Percentiles rank a stretch among this genome's conserved stretches.
These are phyloP conservation scores for Starmera pachycereana DNA, from an alignment of 805 yeast genomes.

Conservation along the genomic window DNA sequence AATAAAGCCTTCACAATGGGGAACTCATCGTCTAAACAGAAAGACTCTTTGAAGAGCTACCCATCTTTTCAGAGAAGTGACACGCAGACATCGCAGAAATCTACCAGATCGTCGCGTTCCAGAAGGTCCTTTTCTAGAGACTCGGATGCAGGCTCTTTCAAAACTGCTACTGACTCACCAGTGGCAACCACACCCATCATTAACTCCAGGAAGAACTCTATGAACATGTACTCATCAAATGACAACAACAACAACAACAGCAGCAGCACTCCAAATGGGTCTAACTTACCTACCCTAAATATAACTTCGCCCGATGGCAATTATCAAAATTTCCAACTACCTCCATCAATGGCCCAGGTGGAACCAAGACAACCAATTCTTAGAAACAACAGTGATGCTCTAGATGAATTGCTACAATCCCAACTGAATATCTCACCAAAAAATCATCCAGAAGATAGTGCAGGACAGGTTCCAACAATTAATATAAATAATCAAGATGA, in stretches of 20 bases:
- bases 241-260: slow-evolving; percentile 2
- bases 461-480: slow-evolving; percentile 1
- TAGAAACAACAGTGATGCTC: slow-evolving; percentile 31
- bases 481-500: background rate
- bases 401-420: slow-evolving; percentile 6
- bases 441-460: slow-evolving; percentile 1
- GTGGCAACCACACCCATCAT: slow-evolving; percentile 17
- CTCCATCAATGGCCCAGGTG: slow-evolving; percentile 59
- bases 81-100: slow-evolving; percentile 40
- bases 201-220: slow-evolving; percentile 15
- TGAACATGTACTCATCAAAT: slow-evolving; percentile 1
- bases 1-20: slow-evolving; percentile 11
- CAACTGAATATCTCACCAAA: background rate
- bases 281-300: slow-evolving; percentile 8
- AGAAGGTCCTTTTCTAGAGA: slow-evolving; percentile 18
- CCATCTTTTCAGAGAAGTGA: slow-evolving; percentile 45
- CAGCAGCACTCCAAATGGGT: slow-evolving; percentile 5
- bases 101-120: slow-evolving; percentile 32
- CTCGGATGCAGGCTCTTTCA: slow-evolving; percentile 22
- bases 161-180: slow-evolving; percentile 22
- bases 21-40: slow-evolving; percentile 20
- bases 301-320: slow-evolving; percentile 19
- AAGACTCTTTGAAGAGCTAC: slow-evolving; percentile 17
- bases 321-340: slow-evolving; percentile 28
- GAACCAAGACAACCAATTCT: slow-evolving; percentile 71